phyloP scores from a whole-genome alignment of 164 flowering plant species.

The Berberis vulgaris region DNA sequence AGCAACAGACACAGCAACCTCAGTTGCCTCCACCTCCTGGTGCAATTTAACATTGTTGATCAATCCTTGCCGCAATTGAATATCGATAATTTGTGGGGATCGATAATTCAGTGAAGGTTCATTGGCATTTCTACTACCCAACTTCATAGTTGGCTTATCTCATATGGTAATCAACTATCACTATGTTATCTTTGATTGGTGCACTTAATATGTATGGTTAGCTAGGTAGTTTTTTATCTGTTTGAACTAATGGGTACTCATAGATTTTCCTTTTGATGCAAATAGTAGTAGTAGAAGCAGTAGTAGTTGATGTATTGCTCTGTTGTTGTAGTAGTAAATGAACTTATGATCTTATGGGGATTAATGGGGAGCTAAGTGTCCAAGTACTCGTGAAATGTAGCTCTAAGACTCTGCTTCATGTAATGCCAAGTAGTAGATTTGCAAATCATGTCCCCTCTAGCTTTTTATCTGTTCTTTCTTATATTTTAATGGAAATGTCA shows the following conservation, averaged over 20 bases:
- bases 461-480: slow-evolving; percentile 7
- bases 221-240: background rate
- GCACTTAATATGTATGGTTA: too few species aligned
- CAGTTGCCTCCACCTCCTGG: slow-evolving; percentile 13
- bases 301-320: slow-evolving; percentile 6
- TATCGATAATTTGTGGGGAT: background rate
- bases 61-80: background rate
- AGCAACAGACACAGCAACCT: background rate
- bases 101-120: background rate
- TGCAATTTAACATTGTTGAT: slow-evolving; percentile 7
- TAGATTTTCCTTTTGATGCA: slow-evolving; percentile 19
- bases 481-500: slow-evolving; percentile 7
- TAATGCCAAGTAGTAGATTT: slow-evolving; percentile 10
- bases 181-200: too few species aligned
- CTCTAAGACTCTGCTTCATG: slow-evolving; percentile 1
- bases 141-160: too few species aligned
- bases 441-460: slow-evolving; percentile 9
- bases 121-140: too few species aligned
- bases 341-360: background rate
- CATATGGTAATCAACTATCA: too few species aligned
- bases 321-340: background rate
- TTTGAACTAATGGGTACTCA: slow-evolving; percentile 4
- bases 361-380: slow-evolving; percentile 9
- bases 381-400: slow-evolving; percentile 6
- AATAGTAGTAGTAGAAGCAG: slow-evolving; percentile 12